phyloP scores from a whole-genome alignment of 106 monocot species.

The Acorus gramineus region DNA sequence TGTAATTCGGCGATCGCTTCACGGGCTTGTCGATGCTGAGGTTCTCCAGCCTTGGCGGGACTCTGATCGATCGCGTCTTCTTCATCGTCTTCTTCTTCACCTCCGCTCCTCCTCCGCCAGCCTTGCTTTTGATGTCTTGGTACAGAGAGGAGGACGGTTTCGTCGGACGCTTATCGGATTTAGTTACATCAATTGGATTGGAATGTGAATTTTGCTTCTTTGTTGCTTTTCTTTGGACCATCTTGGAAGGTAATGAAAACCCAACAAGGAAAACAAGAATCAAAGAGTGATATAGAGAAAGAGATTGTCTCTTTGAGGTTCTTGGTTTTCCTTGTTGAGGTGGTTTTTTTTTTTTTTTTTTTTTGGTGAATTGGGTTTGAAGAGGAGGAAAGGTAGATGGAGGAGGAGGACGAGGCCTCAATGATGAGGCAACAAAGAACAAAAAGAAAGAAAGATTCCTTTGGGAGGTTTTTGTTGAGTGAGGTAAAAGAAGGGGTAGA shows the following conservation, averaged over 20 bases:
- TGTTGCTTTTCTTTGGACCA: slow-evolving; percentile 25
- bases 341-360: no score
- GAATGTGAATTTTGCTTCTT: neutral
- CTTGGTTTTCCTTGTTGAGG: no score
- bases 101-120: neutral
- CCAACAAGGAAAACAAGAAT: no score
- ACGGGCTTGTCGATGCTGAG: neutral
- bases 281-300: no score
- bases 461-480: no score
- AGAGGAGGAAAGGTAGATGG: no score
- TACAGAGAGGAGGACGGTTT: neutral
- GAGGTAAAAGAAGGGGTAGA: no score
- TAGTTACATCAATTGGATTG: neutral
- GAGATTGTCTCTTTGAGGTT: no score
- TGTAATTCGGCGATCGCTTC: slow-evolving; percentile 31
- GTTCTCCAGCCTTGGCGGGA: neutral
- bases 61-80: slow-evolving; percentile 2
- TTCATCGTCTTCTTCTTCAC: slow-evolving; percentile 17
- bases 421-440: no score
- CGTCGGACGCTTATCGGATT: neutral
- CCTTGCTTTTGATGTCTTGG: slow-evolving; percentile 7
- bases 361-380: no score
- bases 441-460: no score
- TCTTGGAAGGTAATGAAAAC: neutral
- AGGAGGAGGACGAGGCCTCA: no score